phyloP scores from a whole-genome alignment of 345 rosid genomes.

The Rhodamnia rubescens region DNA sequence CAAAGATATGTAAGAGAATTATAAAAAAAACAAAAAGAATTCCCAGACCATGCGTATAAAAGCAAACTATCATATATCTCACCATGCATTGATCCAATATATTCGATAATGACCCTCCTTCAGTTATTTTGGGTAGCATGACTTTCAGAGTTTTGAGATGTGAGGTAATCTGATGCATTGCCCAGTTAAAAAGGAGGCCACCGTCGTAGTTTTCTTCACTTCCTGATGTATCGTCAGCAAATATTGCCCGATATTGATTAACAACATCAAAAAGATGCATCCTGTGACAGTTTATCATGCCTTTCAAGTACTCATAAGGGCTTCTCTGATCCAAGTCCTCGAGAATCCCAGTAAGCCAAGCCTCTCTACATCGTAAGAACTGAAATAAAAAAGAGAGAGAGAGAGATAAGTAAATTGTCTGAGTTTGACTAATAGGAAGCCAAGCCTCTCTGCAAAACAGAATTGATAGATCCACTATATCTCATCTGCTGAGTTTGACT shows the following conservation, averaged over 20 bases:
- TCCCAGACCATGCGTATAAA: neutral
- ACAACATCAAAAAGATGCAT: constrained; percentile 93
- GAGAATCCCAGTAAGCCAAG: constrained; percentile 96
- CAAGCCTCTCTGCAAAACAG: neutral
- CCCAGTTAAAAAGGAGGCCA: constrained; percentile 95
- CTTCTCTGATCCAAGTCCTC: constrained; percentile 88
- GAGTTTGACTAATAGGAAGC: too few relatives aligned
- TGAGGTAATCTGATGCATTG: constrained; percentile 94
- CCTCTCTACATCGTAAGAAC: constrained; percentile 96
- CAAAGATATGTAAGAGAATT: neutral
- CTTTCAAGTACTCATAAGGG: constrained; percentile 87
- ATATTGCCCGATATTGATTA: constrained; percentile 92
- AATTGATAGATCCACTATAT: neutral
- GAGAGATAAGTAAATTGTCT: neutral
- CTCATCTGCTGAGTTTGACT: neutral
- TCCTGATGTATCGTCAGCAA: constrained; percentile 94
- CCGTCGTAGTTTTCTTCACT: constrained; percentile 92
- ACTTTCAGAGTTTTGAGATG: constrained; percentile 90
- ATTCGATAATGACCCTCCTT: constrained; percentile 90
- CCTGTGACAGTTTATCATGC: constrained; percentile 49
- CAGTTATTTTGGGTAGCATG: constrained; percentile 94
- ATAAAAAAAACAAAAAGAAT: neutral
- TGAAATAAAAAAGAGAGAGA: constrained; percentile 16
- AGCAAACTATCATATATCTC: constrained; percentile 5
- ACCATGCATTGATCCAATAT: constrained; percentile 96